phyloP scores from a whole-genome alignment of 495 filamentous ascomycete genomes.

The Hyphodiscus hymeniophilus region DNA sequence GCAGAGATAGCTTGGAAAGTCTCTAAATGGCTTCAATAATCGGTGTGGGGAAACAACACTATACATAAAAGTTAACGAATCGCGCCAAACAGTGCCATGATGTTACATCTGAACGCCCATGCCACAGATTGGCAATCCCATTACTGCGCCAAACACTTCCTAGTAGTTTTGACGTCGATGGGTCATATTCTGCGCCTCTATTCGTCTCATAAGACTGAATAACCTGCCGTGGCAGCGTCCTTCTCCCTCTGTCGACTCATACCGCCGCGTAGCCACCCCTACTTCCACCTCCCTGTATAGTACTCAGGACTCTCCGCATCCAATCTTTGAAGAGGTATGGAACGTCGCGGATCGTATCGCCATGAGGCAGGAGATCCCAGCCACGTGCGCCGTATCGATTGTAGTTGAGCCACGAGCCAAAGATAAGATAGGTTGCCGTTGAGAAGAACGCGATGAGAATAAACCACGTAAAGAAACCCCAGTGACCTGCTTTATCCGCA shows the following conservation, averaged over 20 bases:
- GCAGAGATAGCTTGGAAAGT: too few species aligned
- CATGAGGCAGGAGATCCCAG: constrained; percentile 91
- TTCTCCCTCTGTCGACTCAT: constrained; percentile 31
- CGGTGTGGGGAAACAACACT: neutral
- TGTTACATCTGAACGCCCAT: too few species aligned
- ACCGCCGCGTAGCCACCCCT: constrained; percentile 94
- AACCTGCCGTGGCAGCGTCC: too few species aligned
- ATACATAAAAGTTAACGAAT: neutral
- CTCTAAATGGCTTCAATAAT: too few species aligned
- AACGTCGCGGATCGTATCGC: constrained; percentile 83
- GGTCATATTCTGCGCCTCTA: too few species aligned
- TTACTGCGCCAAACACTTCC: too few species aligned
- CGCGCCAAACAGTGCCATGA: too few species aligned
- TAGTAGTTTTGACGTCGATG: too few species aligned
- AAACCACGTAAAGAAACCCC: constrained; percentile 98
- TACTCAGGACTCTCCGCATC: constrained; percentile 66
- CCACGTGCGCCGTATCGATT: constrained; percentile 90
- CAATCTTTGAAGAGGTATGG: constrained; percentile 92
- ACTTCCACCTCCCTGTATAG: constrained; percentile 68
- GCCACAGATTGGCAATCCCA: too few species aligned
- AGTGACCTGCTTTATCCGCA: constrained; percentile 34
- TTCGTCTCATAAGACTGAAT: too few species aligned
- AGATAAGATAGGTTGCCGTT: constrained; percentile 87
- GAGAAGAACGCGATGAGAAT: constrained; percentile 74
- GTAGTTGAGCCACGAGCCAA: constrained; percentile 98